Conservation (phyloP, 805 yeast species). For the Myxozyma melibiosi region DNA sequence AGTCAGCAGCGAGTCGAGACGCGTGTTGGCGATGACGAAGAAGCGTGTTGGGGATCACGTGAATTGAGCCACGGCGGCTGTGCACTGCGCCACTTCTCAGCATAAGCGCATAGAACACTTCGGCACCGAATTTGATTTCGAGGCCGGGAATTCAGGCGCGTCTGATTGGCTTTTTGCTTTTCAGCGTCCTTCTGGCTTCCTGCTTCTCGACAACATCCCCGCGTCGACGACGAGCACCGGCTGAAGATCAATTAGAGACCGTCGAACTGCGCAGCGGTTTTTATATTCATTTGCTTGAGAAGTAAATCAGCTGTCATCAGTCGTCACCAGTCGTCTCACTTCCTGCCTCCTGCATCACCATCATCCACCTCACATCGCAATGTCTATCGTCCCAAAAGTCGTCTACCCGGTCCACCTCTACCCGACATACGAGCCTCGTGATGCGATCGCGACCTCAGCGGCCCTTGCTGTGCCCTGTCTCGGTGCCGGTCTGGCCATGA, state of each 20-base stretch:
- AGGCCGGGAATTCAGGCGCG: conserved; percentile 7
- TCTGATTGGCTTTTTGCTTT: conserved; percentile 8
- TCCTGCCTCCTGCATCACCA: not conserved
- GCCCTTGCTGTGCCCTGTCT: conserved; percentile 37
- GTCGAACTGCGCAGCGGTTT: too few relatives aligned
- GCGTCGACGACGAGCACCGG: too few relatives aligned
- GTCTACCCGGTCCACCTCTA: conserved; percentile 41
- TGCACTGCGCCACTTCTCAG: not conserved
- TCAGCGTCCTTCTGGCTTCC: not conserved
- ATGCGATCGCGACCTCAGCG: conserved; percentile 55
- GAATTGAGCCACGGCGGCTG: conserved; percentile 3
- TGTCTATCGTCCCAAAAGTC: conserved; percentile 30
- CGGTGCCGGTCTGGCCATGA: conserved; percentile 6
- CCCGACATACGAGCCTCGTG: conserved; percentile 56
- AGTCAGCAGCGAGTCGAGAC: too few relatives aligned
- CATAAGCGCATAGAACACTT: not conserved
- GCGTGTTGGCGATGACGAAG: too few relatives aligned
- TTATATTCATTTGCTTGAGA: too few relatives aligned
- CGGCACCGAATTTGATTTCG: not conserved
- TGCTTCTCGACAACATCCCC: not conserved
- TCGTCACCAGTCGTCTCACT: too few relatives aligned
- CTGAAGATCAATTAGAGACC: too few relatives aligned
- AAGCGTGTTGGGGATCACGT: not conserved
- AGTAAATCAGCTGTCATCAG: too few relatives aligned
- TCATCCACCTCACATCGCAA: not conserved